Conservation (phyloP, 257 asterid genomes). For the Fraxinus pennsylvanica region DNA sequence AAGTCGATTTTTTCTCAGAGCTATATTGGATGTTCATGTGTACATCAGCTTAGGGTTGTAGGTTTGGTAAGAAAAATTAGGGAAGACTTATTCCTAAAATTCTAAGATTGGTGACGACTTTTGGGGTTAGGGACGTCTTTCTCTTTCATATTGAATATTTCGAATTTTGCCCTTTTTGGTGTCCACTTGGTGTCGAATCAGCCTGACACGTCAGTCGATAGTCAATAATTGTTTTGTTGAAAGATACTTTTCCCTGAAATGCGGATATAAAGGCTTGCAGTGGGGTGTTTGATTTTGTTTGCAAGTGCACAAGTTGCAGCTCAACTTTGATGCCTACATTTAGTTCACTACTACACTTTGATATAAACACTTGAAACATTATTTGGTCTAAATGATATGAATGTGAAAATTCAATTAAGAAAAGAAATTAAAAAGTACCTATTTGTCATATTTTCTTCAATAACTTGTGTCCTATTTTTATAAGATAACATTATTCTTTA, state of each 20-base stretch:
- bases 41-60: too few species aligned
- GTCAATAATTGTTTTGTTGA: background rate
- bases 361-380: too few species aligned
- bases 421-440: too few species aligned
- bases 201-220: background rate
- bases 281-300: constrained; percentile 29
- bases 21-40: too few species aligned
- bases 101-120: background rate
- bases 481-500: too few species aligned
- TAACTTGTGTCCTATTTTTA: background rate
- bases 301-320: constrained; percentile 22
- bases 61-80: background rate
- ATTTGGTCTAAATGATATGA: too few species aligned
- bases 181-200: background rate
- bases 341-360: background rate
- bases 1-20: too few species aligned
- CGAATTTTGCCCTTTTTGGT: background rate
- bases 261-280: constrained; percentile 31
- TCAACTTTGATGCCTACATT: constrained; percentile 24
- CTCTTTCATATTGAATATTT: background rate
- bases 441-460: background rate
- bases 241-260: constrained; percentile 42
- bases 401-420: too few species aligned
- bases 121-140: background rate
- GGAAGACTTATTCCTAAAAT: background rate